A percentile compares a stretch with the other conserved stretches of the same genome.
Conservation (phyloP, 208 protist genomes). For the Trypanosomatidae sp. region DNA sequence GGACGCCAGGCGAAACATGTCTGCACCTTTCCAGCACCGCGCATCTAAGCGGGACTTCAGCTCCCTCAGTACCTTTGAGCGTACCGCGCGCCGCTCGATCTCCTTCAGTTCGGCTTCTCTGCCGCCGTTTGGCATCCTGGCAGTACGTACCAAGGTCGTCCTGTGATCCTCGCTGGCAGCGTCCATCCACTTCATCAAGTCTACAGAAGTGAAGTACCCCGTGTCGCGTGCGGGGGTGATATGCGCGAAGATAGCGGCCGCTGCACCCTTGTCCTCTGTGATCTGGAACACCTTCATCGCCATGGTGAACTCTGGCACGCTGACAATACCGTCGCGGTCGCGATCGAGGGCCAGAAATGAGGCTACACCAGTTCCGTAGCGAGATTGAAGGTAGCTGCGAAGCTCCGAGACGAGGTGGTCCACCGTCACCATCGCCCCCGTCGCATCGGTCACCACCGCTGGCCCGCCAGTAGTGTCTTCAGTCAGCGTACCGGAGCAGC, state of each 20-base stretch:
- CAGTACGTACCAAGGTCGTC: conserved; percentile 4
- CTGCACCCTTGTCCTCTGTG: conserved; percentile 56
- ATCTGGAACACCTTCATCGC: conserved; percentile 74
- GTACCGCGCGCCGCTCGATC: conserved; percentile 44
- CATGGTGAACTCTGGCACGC: conserved; percentile 65
- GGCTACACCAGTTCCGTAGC: conserved; percentile 72
- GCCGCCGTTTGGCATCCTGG: conserved; percentile 22
- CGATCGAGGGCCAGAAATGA: conserved; percentile 84
- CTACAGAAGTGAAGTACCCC: conserved; percentile 69
- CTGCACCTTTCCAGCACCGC: conserved; percentile 63
- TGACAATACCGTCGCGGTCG: conserved; percentile 83
- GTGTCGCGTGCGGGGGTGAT: conserved; percentile 49
- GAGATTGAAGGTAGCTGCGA: conserved; percentile 64
- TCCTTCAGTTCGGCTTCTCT: conserved; percentile 41
- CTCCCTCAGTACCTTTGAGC: conserved; percentile 51
- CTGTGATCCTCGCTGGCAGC: conserved; percentile 35
- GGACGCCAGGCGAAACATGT: conserved; percentile 90
- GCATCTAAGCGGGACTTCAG: conserved; percentile 68
- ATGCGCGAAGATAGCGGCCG: conserved; percentile 54
- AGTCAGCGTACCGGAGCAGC: conserved; percentile 25
- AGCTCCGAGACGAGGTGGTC: conserved; percentile 61
- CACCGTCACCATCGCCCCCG: conserved; percentile 35
- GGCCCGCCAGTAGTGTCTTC: conserved; percentile 1
- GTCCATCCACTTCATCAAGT: conserved; percentile 75
- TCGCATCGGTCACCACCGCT: conserved; percentile 28